A percentile compares a stretch with the other conserved stretches of the same genome.
Evolutionary conservation across 2,329 filamentous ascomycete genomes (phyloP).

Genomic region (Arthroderma uncinatum): DNA sequence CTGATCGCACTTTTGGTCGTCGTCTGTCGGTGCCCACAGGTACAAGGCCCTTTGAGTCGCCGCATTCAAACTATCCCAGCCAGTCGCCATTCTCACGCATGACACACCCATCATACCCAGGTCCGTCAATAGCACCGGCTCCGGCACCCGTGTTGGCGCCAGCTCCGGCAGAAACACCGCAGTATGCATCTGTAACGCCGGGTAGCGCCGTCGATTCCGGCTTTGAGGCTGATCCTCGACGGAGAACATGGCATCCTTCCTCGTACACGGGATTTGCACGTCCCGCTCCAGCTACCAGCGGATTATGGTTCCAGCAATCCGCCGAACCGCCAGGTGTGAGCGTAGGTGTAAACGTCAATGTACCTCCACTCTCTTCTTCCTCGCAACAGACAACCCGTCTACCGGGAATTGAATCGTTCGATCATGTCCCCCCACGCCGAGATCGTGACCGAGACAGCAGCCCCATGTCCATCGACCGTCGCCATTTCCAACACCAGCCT

Average conservation of each 20-base stretch:
- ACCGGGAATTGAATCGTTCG: conserved; percentile 87
- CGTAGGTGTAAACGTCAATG: background rate
- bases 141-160: conserved; percentile 23
- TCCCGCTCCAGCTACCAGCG: conserved; percentile 50
- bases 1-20: conserved; percentile 44
- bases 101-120: conserved; percentile 8
- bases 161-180: conserved; percentile 43
- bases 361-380: conserved; percentile 27
- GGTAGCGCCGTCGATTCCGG: conserved; percentile 42
- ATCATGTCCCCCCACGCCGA: conserved; percentile 51
- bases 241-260: conserved; percentile 81
- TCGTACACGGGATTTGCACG: conserved; percentile 51
- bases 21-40: conserved; percentile 73
- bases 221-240: conserved; percentile 64
- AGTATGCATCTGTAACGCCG: conserved; percentile 55
- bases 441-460: conserved; percentile 56
- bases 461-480: conserved; percentile 33
- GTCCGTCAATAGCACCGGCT: background rate
- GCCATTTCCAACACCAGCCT: conserved; percentile 17
- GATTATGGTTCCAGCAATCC: conserved; percentile 63
- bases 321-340: conserved; percentile 45
- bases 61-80: conserved; percentile 36
- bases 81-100: background rate
- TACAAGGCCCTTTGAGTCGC: conserved; percentile 60
- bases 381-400: conserved; percentile 56